phyloP scores from a whole-genome alignment of 371 early-diverging fungal species.

The Rhizopus sp. region DNA sequence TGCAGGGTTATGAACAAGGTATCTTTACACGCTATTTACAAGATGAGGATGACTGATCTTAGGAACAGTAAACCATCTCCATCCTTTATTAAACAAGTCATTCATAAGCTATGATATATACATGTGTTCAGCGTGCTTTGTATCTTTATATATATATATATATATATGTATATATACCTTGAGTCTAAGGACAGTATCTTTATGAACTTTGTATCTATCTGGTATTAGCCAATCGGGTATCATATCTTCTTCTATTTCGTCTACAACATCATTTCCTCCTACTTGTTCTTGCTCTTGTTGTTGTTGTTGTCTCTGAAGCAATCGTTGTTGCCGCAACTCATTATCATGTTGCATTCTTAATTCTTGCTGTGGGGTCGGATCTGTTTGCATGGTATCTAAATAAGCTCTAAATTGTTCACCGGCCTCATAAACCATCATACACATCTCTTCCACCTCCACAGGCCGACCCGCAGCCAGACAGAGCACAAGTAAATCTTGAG shows the following conservation, averaged over 20 bases:
- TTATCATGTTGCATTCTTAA: constrained; percentile 21
- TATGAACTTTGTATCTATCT: constrained; percentile 41
- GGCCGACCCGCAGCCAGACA: constrained; percentile 41
- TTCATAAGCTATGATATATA: constrained; percentile 31
- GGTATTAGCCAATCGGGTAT: constrained; percentile 54
- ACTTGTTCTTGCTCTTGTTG: not conserved
- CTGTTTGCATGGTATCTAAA: constrained; percentile 36
- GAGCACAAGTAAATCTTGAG: constrained; percentile 39
- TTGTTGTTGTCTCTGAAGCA: constrained; percentile 1
- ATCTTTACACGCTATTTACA: no score
- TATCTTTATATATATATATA: not conserved
- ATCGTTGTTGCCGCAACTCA: constrained; percentile 1
- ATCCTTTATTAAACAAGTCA: constrained; percentile 36
- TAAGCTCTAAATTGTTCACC: constrained; percentile 46
- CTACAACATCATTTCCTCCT: not conserved
- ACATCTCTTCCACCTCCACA: constrained; percentile 45
- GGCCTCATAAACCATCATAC: constrained; percentile 44
- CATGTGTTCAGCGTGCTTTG: not conserved
- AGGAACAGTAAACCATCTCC: constrained; percentile 33
- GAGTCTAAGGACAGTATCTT: constrained; percentile 36
- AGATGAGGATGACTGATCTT: no score
- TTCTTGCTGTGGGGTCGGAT: constrained; percentile 41
- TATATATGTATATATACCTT: constrained; percentile 24
- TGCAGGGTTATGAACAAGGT: no score
- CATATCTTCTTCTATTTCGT: not conserved